These are phyloP conservation scores for Vigna reflexopilosa DNA, from an alignment of 306 rosid genomes.

Conservation along the genomic window DNA sequence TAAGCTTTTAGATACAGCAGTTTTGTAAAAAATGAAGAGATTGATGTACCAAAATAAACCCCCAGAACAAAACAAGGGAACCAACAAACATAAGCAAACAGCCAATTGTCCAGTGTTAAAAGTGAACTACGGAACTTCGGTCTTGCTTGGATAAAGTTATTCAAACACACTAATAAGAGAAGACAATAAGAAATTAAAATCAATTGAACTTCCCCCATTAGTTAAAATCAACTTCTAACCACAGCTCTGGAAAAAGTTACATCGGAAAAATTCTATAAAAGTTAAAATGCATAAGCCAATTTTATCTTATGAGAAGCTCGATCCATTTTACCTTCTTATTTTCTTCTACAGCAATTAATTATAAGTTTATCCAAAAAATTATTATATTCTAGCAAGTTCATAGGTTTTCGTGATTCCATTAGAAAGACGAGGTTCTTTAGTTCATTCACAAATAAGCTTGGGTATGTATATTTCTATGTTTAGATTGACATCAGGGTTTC, in stretches of 20 bases:
- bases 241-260: neutral
- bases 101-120: constrained; percentile 12
- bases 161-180: neutral
- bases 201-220: neutral
- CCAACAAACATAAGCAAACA: neutral
- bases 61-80: constrained; percentile 13
- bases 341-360: neutral
- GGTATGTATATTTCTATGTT: constrained; percentile 36
- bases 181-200: no score
- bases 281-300: neutral
- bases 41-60: neutral
- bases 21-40: neutral
- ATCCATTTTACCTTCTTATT: neutral
- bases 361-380: neutral
- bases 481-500: neutral
- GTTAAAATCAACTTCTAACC: neutral
- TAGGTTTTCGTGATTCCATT: constrained; percentile 14
- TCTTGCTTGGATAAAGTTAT: neutral
- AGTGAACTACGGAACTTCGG: neutral
- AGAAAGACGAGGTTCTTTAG: neutral
- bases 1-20: constrained; percentile 10
- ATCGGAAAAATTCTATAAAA: neutral
- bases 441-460: neutral
- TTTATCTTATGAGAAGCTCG: neutral
- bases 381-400: constrained; percentile 9